A percentile compares a stretch with the other conserved stretches of the same genome.
Conservation (phyloP, 2,329 filamentous ascomycete genomes). For the Cladosporium cucumerinum region DNA sequence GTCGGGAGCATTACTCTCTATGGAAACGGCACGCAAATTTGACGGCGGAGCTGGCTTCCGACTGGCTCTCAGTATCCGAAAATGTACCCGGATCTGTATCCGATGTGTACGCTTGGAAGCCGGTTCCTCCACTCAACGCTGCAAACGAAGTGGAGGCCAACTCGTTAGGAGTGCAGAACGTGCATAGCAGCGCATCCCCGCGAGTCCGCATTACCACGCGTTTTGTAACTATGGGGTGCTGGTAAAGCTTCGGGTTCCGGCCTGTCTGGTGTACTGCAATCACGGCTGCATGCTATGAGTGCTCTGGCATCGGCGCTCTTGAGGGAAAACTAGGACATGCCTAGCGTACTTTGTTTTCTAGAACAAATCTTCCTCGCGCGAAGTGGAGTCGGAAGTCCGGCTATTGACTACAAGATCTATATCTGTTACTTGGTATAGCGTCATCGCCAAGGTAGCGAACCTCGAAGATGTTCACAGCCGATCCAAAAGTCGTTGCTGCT, state of each 20-base stretch:
- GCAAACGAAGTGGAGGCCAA: conserved; percentile 1
- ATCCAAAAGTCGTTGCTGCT: not conserved
- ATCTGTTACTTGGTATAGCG: not conserved
- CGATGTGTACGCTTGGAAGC: not conserved
- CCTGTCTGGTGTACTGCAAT: not conserved
- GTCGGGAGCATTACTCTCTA: not conserved
- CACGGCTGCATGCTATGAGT: not conserved
- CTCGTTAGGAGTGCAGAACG: not conserved
- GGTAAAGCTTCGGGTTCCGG: not conserved
- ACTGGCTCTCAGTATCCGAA: not conserved
- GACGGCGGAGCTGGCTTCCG: not conserved
- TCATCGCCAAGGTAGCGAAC: not conserved
- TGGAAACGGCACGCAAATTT: not conserved
- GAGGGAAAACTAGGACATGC: not conserved
- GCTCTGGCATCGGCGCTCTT: not conserved
- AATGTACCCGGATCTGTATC: not conserved
- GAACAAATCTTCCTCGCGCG: not conserved
- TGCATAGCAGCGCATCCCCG: not conserved
- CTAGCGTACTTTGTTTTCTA: not conserved
- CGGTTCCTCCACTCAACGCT: not conserved
- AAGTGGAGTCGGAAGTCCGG: not conserved
- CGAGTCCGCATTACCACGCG: not conserved
- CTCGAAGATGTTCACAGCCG: not conserved
- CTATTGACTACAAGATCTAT: not conserved
- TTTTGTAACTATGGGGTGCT: not conserved